These are phyloP conservation scores for Scolecobasidium constrictum DNA, from an alignment of 2,329 filamentous ascomycete genomes.

Conservation along the genomic window DNA sequence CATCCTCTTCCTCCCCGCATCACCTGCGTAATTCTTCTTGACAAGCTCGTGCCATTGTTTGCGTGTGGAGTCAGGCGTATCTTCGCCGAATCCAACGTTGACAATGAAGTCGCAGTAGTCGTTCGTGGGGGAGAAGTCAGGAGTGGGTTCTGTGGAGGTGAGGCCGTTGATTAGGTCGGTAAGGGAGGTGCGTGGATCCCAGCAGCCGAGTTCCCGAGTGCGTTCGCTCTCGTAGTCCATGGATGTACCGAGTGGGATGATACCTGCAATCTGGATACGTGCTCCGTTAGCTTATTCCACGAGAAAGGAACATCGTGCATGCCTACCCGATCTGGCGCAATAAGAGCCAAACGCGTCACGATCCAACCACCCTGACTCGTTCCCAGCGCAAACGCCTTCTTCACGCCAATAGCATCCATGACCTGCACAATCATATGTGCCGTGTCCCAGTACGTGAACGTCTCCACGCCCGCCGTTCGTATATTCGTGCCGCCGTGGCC, in stretches of 20 bases:
- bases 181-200: slow-evolving; percentile 30
- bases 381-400: slow-evolving; percentile 36
- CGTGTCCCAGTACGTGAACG: slow-evolving; percentile 46
- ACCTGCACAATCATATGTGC: slow-evolving; percentile 35
- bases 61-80: slow-evolving; percentile 23
- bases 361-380: slow-evolving; percentile 46
- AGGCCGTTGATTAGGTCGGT: slow-evolving; percentile 27
- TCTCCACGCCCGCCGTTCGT: slow-evolving; percentile 14
- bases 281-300: background rate
- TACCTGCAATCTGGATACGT: slow-evolving; percentile 33
- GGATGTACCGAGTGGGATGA: slow-evolving; percentile 43
- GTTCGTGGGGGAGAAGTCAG: slow-evolving; percentile 31
- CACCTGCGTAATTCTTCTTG: slow-evolving; percentile 35
- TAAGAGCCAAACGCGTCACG: slow-evolving; percentile 38
- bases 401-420: slow-evolving; percentile 28
- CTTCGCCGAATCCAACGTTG: slow-evolving; percentile 35
- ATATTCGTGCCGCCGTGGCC: slow-evolving; percentile 41
- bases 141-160: slow-evolving; percentile 26
- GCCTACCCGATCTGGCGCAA: slow-evolving; percentile 35
- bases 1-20: slow-evolving; percentile 35
- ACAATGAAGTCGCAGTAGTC: slow-evolving; percentile 36
- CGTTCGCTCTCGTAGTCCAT: slow-evolving; percentile 39
- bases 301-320: background rate
- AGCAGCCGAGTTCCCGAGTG: slow-evolving; percentile 35
- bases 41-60: slow-evolving; percentile 34